These are phyloP conservation scores for Phaeosphaeria sp. DNA, from an alignment of 2,329 filamentous ascomycete genomes.

Conservation along the genomic window DNA sequence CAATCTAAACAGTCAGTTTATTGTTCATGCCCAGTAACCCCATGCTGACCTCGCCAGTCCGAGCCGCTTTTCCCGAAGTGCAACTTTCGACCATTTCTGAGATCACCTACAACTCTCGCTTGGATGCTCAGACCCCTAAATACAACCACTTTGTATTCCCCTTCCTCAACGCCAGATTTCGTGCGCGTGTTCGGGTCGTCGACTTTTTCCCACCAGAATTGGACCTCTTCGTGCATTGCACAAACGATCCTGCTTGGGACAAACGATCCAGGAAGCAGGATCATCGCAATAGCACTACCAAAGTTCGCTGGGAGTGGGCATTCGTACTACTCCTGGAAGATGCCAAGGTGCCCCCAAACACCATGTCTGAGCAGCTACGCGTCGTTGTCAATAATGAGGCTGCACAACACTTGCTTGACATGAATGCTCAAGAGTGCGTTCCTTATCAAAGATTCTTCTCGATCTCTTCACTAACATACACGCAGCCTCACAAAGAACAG, in stretches of 20 bases:
- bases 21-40: background rate
- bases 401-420: constrained; percentile 63
- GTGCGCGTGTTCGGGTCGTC: constrained; percentile 74
- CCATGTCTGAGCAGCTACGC: constrained; percentile 59
- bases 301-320: constrained; percentile 77
- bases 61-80: constrained; percentile 52
- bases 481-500: constrained; percentile 63
- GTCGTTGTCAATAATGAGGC: constrained; percentile 66
- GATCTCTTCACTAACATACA: background rate
- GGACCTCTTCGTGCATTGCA: constrained; percentile 69
- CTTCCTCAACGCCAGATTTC: constrained; percentile 77
- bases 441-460: background rate
- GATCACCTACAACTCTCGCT: constrained; percentile 56
- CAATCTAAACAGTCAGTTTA: constrained; percentile 53
- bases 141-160: constrained; percentile 63
- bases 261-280: constrained; percentile 47
- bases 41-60: constrained; percentile 50
- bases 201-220: constrained; percentile 77
- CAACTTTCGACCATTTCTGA: constrained; percentile 44
- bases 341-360: constrained; percentile 49
- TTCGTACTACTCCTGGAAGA: constrained; percentile 84
- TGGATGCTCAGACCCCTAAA: constrained; percentile 41
- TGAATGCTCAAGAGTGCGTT: constrained; percentile 63
- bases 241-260: constrained; percentile 46
- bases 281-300: constrained; percentile 39